Evolutionary conservation across 1,284 basidiomycete genomes (phyloP), one percentile per base, ranked within the genome.

Genomic region (Fomitopsis pinicola): DNA sequence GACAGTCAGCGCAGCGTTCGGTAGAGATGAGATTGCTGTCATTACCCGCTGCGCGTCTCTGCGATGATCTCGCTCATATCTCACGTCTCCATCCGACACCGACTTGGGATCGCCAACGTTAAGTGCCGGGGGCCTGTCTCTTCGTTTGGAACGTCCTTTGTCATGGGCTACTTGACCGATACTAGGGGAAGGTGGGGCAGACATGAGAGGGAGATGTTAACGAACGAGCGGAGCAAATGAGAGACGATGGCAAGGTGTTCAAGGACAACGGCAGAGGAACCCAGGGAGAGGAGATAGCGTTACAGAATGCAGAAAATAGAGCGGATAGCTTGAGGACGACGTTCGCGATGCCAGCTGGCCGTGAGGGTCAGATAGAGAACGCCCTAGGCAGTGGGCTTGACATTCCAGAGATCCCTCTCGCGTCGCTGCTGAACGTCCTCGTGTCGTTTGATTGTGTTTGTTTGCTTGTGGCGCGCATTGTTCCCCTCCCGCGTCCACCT

Each of bases 51-150:
- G 66, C 58, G 70, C 42, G 55, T 70, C 67, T 59, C 66, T 62
- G 36, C 59, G 67, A 61, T 59, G 65, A 64, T 68, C 65, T 63
- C 68, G 71, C 59, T 71, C 71, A 61, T 67, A 67, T 64, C 64
- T 68, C 61, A 66, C 64, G 52, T 71, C 69, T 53, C 65, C 66
- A 61, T 72, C 69, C 44, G 68, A 69, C 46, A 44, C 60, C 26
- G 66, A 60, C 55, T 67, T 67, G 17, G 66, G 58, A 53, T 72
- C 70, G 52, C 57, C 62, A 57, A 76, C 71, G 36, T 72, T 73
- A 53, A 78, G 72, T 57, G 75, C 73, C 50, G 76, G 73, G 36
- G 76, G 76, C 64, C 72, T 71, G 62, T 76, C 76, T 70, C 73
- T 73, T 67, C 71, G 71, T 67, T 70, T 75, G 59, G 68, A 61